phyloP scores from a whole-genome alignment of 306 rosid genomes.

The Pyrus pyrifolia region DNA sequence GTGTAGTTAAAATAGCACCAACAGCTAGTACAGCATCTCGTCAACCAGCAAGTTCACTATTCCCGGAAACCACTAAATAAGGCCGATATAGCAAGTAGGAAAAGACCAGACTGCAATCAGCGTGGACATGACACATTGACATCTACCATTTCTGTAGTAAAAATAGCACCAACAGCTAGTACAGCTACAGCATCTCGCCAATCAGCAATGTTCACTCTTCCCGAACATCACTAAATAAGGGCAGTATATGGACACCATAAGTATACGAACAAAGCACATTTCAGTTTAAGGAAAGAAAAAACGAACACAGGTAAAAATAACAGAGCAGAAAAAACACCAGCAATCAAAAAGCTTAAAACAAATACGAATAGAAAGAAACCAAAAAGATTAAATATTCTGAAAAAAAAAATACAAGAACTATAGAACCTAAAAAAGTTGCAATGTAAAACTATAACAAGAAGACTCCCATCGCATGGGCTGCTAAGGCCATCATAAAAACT shows the following conservation, averaged over 20 bases:
- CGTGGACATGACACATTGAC: slow-evolving; percentile 17
- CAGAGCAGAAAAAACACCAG: neutral
- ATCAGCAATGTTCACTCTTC: slow-evolving; percentile 41
- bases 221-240: slow-evolving; percentile 43
- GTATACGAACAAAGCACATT: slow-evolving; percentile 18
- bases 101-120: slow-evolving; percentile 32
- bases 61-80: slow-evolving; percentile 42
- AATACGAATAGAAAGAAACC: neutral
- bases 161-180: slow-evolving; percentile 42
- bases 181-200: slow-evolving; percentile 37
- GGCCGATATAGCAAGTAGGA: slow-evolving; percentile 23
- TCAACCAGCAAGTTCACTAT: slow-evolving; percentile 36
- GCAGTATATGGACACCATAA: slow-evolving; percentile 28
- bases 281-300: neutral
- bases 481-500: slow-evolving; percentile 8
- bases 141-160: slow-evolving; percentile 28
- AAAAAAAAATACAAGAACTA: neutral
- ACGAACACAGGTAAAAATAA: neutral
- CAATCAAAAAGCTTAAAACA: neutral
- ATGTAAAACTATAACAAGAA: neutral
- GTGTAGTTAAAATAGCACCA: slow-evolving; percentile 28
- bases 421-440: slow-evolving; percentile 2
- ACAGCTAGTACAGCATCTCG: slow-evolving; percentile 39
- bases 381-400: neutral
- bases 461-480: slow-evolving; percentile 6